A percentile compares a stretch with the other conserved stretches of the same genome.
Conservation (phyloP, 768 basidiomycete genomes). For the Pleurotus salmoneostramineus region DNA sequence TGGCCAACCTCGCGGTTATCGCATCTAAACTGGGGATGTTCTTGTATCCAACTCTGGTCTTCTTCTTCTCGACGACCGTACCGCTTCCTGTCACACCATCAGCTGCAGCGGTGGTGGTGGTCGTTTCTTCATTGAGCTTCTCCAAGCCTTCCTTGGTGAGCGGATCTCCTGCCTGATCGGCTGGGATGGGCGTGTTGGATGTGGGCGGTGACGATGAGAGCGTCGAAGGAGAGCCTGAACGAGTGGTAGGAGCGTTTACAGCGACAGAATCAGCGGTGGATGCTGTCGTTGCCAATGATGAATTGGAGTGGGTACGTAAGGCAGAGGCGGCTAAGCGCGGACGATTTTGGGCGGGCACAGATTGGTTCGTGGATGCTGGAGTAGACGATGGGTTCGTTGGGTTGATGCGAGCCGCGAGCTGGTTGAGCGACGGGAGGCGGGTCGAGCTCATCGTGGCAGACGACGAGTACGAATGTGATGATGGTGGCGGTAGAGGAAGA, state of each 20-base stretch:
- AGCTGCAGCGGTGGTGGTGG: conserved; percentile 17
- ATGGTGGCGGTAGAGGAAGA: too few species aligned
- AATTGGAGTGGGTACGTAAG: conserved; percentile 59
- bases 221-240: conserved; percentile 61
- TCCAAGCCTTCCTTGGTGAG: conserved; percentile 67
- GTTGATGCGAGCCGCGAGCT: conserved; percentile 76
- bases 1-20: conserved; percentile 73
- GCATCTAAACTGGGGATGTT: conserved; percentile 84
- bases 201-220: conserved; percentile 44
- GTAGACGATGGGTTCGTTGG: conserved; percentile 28
- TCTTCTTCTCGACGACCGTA: conserved; percentile 24
- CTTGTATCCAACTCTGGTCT: conserved; percentile 65
- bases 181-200: conserved; percentile 33
- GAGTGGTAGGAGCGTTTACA: conserved; percentile 64
- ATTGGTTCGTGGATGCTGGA: conserved; percentile 16
- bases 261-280: conserved; percentile 61
- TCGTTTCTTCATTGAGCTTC: conserved; percentile 55
- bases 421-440: conserved; percentile 73
- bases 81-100: conserved; percentile 13
- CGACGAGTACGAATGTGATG: not conserved
- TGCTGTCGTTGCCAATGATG: conserved; percentile 47
- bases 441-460: conserved; percentile 12
- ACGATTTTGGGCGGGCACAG: conserved; percentile 24
- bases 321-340: conserved; percentile 74
- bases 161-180: conserved; percentile 38